These are phyloP conservation scores for Picea abies DNA, from an alignment of 83 land plant species.

Conservation along the genomic window DNA sequence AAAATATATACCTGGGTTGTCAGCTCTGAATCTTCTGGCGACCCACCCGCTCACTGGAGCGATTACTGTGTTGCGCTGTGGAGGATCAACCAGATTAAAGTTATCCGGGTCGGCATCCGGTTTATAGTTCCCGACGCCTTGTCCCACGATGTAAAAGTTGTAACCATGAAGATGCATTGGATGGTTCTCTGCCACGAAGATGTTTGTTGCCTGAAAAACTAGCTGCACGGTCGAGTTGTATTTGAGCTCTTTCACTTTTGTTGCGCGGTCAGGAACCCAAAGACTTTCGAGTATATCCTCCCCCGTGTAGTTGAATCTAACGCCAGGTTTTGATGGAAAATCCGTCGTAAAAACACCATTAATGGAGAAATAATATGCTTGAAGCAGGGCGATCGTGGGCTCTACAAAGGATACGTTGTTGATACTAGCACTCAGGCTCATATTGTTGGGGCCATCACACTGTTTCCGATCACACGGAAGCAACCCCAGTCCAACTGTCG, in stretches of 20 bases:
- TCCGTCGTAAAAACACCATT: conserved; percentile 21
- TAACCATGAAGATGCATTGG: too few species aligned
- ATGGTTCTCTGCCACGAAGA: background rate
- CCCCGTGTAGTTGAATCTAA: conserved; percentile 22
- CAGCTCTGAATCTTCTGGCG: too few species aligned
- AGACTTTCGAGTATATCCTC: background rate
- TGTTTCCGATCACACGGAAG: conserved; percentile 1
- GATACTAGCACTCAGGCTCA: conserved; percentile 18
- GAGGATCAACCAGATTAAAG: too few species aligned
- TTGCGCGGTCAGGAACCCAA: background rate
- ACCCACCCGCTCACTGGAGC: too few species aligned
- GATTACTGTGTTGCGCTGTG: too few species aligned
- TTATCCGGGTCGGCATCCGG: too few species aligned
- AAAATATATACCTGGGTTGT: too few species aligned
- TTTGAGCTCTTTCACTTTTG: background rate
- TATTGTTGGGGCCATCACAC: conserved; percentile 11
- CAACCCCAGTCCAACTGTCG: conserved; percentile 19
- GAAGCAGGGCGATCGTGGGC: conserved; percentile 15
- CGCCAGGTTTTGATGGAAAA: conserved; percentile 21
- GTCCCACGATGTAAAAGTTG: too few species aligned
- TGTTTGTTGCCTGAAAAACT: background rate
- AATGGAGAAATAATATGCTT: conserved; percentile 16
- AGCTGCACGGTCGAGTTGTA: conserved; percentile 3
- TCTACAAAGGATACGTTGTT: conserved; percentile 30
- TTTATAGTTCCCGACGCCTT: too few species aligned